phyloP scores from a whole-genome alignment of 2,329 filamentous ascomycete species.

The Xylariales sp. region DNA sequence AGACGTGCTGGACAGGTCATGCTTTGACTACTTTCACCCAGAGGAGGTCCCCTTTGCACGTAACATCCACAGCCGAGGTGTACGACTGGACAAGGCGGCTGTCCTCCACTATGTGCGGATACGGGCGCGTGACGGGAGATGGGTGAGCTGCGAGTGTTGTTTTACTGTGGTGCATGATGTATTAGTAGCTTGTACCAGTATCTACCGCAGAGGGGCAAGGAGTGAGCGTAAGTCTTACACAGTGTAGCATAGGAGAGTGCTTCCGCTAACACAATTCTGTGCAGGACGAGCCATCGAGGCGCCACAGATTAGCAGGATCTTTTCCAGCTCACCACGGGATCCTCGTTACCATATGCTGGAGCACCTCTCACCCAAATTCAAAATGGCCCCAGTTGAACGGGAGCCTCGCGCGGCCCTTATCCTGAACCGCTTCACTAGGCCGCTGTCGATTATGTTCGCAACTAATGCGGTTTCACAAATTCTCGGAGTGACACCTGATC shows the following conservation, averaged over 20 bases:
- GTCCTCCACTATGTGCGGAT: constrained; percentile 78
- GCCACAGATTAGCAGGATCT: constrained; percentile 72
- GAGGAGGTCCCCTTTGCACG: constrained; percentile 74
- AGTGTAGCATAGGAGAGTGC: constrained; percentile 9
- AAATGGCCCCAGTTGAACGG: constrained; percentile 57
- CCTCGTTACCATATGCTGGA: constrained; percentile 88
- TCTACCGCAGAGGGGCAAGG: constrained; percentile 65
- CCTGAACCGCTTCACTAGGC: constrained; percentile 79
- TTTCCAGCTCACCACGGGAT: constrained; percentile 76
- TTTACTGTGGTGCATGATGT: constrained; percentile 89
- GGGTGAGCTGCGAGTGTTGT: constrained; percentile 81
- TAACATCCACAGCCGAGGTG: constrained; percentile 66
- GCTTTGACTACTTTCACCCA: constrained; percentile 83
- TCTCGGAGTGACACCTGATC: constrained; percentile 64
- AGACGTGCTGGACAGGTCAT: constrained; percentile 71
- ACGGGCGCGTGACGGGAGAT: constrained; percentile 62
- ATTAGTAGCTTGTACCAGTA: constrained; percentile 76
- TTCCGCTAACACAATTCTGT: not conserved
- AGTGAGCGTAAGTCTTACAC: constrained; percentile 68
- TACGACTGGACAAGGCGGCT: constrained; percentile 78
- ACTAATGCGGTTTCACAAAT: constrained; percentile 73
- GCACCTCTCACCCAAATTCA: constrained; percentile 78
- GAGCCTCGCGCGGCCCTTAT: constrained; percentile 83
- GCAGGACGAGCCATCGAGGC: constrained; percentile 73
- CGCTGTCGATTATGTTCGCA: constrained; percentile 80